Conservation (phyloP, 73 alveolate genomes). For the Urostyla sp. region DNA sequence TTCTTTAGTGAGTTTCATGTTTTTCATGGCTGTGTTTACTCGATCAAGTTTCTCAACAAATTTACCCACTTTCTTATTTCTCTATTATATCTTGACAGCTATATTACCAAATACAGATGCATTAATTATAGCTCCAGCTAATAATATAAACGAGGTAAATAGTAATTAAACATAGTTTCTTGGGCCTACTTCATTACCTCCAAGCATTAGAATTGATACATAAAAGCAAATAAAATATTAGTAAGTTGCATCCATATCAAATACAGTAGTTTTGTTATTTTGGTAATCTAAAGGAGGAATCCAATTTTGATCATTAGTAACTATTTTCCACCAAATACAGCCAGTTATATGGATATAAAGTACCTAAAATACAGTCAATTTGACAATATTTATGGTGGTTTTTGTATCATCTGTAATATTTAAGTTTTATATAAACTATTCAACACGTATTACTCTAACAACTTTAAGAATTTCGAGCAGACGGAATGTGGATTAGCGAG, state of each 20-base stretch:
- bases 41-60: conserved; percentile 60
- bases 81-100: conserved; percentile 56
- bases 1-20: conserved; percentile 69
- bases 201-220: conserved; percentile 65
- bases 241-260: conserved; percentile 32
- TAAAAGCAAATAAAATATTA: conserved; percentile 57
- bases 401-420: neutral
- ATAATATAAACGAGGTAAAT: conserved; percentile 29
- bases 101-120: conserved; percentile 73
- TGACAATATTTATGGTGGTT: neutral
- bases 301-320: conserved; percentile 46
- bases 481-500: too few relatives aligned
- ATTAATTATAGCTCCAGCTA: conserved; percentile 69
- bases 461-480: too few relatives aligned
- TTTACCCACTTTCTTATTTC: conserved; percentile 47
- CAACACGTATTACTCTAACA: too few relatives aligned
- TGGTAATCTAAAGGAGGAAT: conserved; percentile 25
- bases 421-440: too few relatives aligned
- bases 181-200: conserved; percentile 78
- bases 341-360: conserved; percentile 57
- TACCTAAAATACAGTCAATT: conserved; percentile 21
- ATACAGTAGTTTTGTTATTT: neutral
- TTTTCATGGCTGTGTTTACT: conserved; percentile 74
- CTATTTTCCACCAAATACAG: conserved; percentile 64
- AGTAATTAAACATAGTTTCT: conserved; percentile 40